Base-by-base conservation (phyloP, 2,329 filamentous ascomycete genomes). In the Aspergillus fischeri region DNA sequence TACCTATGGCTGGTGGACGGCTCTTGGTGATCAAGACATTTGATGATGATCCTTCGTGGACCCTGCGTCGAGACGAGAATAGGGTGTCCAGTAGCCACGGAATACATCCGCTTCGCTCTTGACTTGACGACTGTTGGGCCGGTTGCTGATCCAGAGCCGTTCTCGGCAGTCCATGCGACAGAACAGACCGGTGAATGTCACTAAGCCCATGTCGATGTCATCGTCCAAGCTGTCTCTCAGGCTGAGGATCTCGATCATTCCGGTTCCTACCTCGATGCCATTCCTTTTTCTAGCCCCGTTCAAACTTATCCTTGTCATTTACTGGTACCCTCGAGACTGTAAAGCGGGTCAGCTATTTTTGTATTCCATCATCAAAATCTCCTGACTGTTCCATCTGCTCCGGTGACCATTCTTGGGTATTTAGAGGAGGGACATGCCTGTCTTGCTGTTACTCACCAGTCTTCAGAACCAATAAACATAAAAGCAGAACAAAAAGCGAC, bases 181-280 rank as follows among this genome's bases (percentile, higher is more conserved):
- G 21, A 21, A 28, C 38, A 35, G 27, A 49, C 6, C 50, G 47
- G 44, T 49, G 52, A 38, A 20, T 48, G 56, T 58, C 38, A 52
- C 52, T 44, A 50, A 53, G 48, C 32, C 47, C 52, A 57, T 55
- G 51, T 35, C 51, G 25, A 29, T 38, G 51, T 38, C 41, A 35
- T 17, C 20, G 51, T 24, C 51, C 59, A 45, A 47, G 50, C 56
- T 52, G 49, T 47, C 56, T 55, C 45, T 53, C 38, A 49, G 49
- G 28, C 42, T 49, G 60, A 63, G 57, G 62, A 65, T 65, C 63
- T 56, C 57, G 42, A 65, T 61, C 63, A 59, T 54, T 47, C 51
- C 49, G 8, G 28, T 59, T 35, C 47, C 28, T 35, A 29, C 32
- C 55, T 32, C 42, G 38, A 42, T 54, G 49, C 47, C 47, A 52